Evolutionary conservation across 805 yeast species (phyloP).

Genomic region (Candida vaughaniae): DNA sequence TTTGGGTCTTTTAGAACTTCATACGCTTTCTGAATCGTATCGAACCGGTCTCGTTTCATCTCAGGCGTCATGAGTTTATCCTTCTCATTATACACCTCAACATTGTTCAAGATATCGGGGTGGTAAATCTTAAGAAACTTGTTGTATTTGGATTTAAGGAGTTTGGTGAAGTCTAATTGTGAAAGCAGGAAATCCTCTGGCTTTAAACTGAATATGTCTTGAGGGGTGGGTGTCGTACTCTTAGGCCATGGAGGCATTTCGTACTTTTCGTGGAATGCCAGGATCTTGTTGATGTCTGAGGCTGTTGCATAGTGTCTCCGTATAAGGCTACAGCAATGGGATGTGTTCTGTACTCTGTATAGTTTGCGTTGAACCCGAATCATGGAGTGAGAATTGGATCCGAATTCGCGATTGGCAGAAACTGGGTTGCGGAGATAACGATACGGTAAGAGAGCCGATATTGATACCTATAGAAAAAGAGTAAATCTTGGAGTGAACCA

Average conservation of each 20-base stretch:
- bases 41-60: constrained; percentile 32
- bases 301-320: constrained; percentile 6
- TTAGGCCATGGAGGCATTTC: constrained; percentile 58
- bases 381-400: no score
- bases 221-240: constrained; percentile 59
- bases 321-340: no score
- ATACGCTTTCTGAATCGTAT: constrained; percentile 34
- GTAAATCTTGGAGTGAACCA: no score
- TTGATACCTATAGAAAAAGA: no score
- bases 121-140: constrained; percentile 70
- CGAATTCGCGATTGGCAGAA: background rate
- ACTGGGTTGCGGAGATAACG: background rate
- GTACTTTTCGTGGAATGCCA: constrained; percentile 14
- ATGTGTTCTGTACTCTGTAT: no score
- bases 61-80: constrained; percentile 30
- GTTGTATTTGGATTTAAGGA: constrained; percentile 33
- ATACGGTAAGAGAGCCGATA: background rate
- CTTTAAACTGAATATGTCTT: constrained; percentile 52
- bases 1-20: constrained; percentile 53
- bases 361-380: no score
- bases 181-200: constrained; percentile 38
- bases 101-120: constrained; percentile 57
- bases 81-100: constrained; percentile 22
- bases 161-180: constrained; percentile 51
- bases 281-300: background rate